Evolutionary conservation across 192 early-diverging fungal genomes (phyloP).

Genomic region (Globomyces pollinis-pini): DNA sequence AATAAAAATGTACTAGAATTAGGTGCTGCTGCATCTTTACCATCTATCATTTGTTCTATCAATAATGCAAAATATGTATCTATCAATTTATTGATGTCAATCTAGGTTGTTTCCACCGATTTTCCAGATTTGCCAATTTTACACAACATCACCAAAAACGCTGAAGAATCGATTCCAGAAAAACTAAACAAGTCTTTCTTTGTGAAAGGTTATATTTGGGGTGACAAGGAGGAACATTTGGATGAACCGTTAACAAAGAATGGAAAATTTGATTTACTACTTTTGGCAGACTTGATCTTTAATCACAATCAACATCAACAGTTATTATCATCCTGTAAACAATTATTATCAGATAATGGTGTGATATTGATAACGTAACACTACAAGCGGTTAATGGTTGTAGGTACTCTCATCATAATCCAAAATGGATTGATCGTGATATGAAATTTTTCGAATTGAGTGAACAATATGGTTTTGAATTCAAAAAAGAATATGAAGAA

Average conservation of each 20-base stretch:
- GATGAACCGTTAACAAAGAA: background rate
- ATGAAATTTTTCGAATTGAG: slow-evolving; percentile 68
- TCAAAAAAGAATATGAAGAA: slow-evolving; percentile 57
- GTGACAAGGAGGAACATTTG: slow-evolving; percentile 33
- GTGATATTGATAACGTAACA: slow-evolving; percentile 65
- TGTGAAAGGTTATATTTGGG: slow-evolving; percentile 65
- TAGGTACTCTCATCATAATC: slow-evolving; percentile 78
- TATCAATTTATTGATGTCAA: no score
- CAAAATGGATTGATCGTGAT: slow-evolving; percentile 69
- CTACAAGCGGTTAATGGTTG: no score
- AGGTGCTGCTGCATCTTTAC: slow-evolving; percentile 78
- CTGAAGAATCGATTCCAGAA: slow-evolving; percentile 38
- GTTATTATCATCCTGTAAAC: slow-evolving; percentile 60
- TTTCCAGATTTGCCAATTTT: slow-evolving; percentile 72
- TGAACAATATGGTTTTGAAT: slow-evolving; percentile 58
- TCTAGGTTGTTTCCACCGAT: slow-evolving; percentile 65
- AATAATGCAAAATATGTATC: slow-evolving; percentile 67
- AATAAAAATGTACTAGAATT: slow-evolving; percentile 71
- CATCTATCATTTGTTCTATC: slow-evolving; percentile 62
- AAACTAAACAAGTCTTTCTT: slow-evolving; percentile 14
- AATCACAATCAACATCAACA: slow-evolving; percentile 79
- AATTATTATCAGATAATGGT: slow-evolving; percentile 45
- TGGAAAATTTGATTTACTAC: slow-evolving; percentile 65
- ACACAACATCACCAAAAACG: slow-evolving; percentile 66
- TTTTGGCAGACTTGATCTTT: slow-evolving; percentile 75